Conservation (phyloP, 768 basidiomycete species). For the Exsudoporus frostii region DNA sequence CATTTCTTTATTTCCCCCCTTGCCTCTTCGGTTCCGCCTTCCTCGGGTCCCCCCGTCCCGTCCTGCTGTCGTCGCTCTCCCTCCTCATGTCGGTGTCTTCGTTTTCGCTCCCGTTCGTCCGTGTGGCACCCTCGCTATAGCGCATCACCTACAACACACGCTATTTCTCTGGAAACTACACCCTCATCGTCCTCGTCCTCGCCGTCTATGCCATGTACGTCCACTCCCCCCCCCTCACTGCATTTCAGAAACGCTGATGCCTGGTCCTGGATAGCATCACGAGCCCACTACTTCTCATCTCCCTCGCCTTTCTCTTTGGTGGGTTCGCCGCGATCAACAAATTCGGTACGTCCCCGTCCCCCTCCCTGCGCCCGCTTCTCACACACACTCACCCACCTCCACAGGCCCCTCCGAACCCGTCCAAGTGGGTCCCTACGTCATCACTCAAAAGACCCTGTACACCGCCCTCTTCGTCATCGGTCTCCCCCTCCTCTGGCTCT, state of each 20-base stretch:
- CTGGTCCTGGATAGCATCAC: conserved; percentile 54
- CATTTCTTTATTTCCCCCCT: neutral
- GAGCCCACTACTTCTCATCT: conserved; percentile 77
- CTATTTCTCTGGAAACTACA: conserved; percentile 91
- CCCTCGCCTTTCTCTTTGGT: conserved; percentile 84
- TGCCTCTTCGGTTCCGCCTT: too few species aligned
- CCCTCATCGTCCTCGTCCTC: conserved; percentile 68
- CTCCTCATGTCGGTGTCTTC: too few species aligned
- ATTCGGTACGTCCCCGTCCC: conserved; percentile 57
- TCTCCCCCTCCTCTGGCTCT: conserved; percentile 78
- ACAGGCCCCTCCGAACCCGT: conserved; percentile 75
- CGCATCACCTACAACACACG: conserved; percentile 94
- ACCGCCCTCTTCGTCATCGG: conserved; percentile 88
- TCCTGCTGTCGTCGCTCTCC: too few species aligned
- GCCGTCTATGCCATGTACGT: conserved; percentile 86
- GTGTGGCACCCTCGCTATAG: conserved; percentile 39
- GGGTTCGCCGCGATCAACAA: conserved; percentile 88
- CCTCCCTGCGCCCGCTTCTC: neutral
- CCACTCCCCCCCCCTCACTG: neutral
- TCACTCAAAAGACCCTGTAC: conserved; percentile 91
- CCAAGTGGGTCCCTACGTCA: conserved; percentile 72
- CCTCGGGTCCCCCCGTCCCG: too few species aligned
- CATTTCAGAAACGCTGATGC: neutral
- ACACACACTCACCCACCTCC: neutral
- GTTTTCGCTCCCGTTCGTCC: neutral